Evolutionary conservation across 768 basidiomycete species (phyloP).

Genomic region (Suillus plorans): DNA sequence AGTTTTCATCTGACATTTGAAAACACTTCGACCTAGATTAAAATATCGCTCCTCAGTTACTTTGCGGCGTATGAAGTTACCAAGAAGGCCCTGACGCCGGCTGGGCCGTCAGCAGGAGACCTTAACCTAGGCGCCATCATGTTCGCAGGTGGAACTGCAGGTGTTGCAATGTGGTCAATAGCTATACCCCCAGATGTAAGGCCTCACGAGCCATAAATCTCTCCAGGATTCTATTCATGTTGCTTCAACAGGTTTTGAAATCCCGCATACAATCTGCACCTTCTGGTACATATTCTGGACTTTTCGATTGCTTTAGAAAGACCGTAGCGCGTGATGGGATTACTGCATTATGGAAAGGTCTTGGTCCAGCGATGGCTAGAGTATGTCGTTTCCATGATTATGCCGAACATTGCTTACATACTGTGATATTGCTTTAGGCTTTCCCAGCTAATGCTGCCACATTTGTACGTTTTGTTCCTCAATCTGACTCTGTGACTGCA

Average conservation of each 20-base stretch:
- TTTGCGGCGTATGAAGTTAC: slow-evolving; percentile 96
- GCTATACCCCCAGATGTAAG: slow-evolving; percentile 96
- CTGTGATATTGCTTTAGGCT: slow-evolving; percentile 48
- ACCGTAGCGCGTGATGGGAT: slow-evolving; percentile 89
- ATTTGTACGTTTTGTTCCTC: slow-evolving; percentile 57
- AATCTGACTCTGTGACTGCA: background rate
- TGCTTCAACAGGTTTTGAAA: slow-evolving; percentile 77
- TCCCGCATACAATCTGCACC: slow-evolving; percentile 95
- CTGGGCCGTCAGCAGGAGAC: slow-evolving; percentile 73
- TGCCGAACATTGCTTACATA: background rate
- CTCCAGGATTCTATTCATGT: slow-evolving; percentile 3
- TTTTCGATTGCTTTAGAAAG: slow-evolving; percentile 90
- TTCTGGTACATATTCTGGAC: slow-evolving; percentile 94
- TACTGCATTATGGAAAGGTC: slow-evolving; percentile 91
- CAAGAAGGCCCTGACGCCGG: slow-evolving; percentile 83
- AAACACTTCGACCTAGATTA: slow-evolving; percentile 5
- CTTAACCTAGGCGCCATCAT: slow-evolving; percentile 87
- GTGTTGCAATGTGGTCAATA: slow-evolving; percentile 97
- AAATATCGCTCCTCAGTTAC: slow-evolving; percentile 53
- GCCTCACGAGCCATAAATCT: slow-evolving; percentile 10
- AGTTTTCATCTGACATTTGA: slow-evolving; percentile 30
- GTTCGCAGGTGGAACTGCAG: slow-evolving; percentile 90
- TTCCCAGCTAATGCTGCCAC: slow-evolving; percentile 98
- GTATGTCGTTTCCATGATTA: slow-evolving; percentile 41
- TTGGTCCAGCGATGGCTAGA: slow-evolving; percentile 95